Evolutionary conservation across 768 basidiomycete species (phyloP).

Genomic region (Tremella mesenterica): DNA sequence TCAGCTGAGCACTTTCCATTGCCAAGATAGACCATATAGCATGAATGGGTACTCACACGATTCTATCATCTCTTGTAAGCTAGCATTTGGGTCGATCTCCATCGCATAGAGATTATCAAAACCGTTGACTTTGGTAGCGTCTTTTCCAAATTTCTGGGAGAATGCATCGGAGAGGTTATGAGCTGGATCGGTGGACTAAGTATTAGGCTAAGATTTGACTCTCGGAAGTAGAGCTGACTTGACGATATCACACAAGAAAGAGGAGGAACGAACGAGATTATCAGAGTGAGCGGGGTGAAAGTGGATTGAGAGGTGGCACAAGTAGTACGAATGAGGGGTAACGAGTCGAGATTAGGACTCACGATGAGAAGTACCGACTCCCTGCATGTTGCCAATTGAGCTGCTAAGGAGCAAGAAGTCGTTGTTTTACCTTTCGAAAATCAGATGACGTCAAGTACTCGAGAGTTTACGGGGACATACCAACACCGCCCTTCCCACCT

Average conservation of each 20-base stretch:
- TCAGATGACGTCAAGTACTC: neutral
- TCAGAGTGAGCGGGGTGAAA: too few relatives aligned
- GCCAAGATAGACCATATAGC: neutral
- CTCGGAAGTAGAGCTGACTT: neutral
- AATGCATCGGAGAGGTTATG: slow-evolving; percentile 97
- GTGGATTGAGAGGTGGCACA: too few relatives aligned
- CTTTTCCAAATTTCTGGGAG: slow-evolving; percentile 97
- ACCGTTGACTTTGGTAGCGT: slow-evolving; percentile 94
- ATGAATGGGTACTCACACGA: slow-evolving; percentile 56
- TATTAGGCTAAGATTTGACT: neutral
- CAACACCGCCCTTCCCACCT: slow-evolving; percentile 99
- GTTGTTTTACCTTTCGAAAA: slow-evolving; percentile 80
- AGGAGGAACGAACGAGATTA: too few relatives aligned
- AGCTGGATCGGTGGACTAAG: slow-evolving; percentile 95
- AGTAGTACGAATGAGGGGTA: neutral
- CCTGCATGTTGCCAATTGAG: slow-evolving; percentile 78
- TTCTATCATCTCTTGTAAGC: slow-evolving; percentile 98
- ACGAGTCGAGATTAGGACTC: slow-evolving; percentile 42
- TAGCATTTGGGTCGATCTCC: slow-evolving; percentile 98
- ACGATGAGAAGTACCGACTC: slow-evolving; percentile 97
- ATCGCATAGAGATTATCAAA: slow-evolving; percentile 95
- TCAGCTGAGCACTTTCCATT: slow-evolving; percentile 3
- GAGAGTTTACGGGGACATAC: too few relatives aligned
- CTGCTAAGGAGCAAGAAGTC: slow-evolving; percentile 94
- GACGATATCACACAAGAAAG: too few relatives aligned